phyloP scores from a whole-genome alignment of 805 yeast species.

The Saturnispora dispora region DNA sequence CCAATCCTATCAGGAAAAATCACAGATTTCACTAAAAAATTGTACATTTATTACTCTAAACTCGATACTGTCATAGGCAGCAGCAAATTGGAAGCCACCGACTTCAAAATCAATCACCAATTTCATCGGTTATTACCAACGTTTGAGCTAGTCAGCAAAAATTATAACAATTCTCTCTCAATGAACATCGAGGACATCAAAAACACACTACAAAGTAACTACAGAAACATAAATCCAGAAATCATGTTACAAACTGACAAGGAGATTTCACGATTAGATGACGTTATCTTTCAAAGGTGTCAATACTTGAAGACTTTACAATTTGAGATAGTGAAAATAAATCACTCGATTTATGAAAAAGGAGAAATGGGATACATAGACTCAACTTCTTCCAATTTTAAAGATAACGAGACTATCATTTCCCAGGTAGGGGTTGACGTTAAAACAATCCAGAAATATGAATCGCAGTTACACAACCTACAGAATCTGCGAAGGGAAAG shows the following conservation, averaged over 20 bases:
- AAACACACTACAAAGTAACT: conserved; percentile 21
- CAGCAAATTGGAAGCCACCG: conserved; percentile 12
- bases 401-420: conserved; percentile 15
- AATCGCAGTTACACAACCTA: conserved; percentile 15
- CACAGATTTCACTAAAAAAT: conserved; percentile 12
- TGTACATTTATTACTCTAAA: conserved; percentile 19
- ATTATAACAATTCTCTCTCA: background rate
- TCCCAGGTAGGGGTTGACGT: conserved; percentile 20
- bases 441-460: conserved; percentile 12
- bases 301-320: conserved; percentile 1
- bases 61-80: conserved; percentile 11
- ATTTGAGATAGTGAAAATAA: background rate
- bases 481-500: conserved; percentile 29
- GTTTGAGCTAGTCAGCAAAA: conserved; percentile 7
- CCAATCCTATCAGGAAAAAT: conserved; percentile 22
- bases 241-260: conserved; percentile 20
- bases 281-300: conserved; percentile 6
- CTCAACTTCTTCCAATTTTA: conserved; percentile 1
- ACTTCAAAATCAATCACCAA: conserved; percentile 9
- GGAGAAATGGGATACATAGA: conserved; percentile 8
- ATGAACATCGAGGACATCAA: conserved; percentile 16
- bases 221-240: conserved; percentile 20
- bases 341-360: conserved; percentile 7
- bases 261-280: conserved; percentile 24
- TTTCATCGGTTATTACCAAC: conserved; percentile 22